Evolutionary conservation across 495 filamentous ascomycete genomes (phyloP).

Genomic region (Penicillium argentinense): DNA sequence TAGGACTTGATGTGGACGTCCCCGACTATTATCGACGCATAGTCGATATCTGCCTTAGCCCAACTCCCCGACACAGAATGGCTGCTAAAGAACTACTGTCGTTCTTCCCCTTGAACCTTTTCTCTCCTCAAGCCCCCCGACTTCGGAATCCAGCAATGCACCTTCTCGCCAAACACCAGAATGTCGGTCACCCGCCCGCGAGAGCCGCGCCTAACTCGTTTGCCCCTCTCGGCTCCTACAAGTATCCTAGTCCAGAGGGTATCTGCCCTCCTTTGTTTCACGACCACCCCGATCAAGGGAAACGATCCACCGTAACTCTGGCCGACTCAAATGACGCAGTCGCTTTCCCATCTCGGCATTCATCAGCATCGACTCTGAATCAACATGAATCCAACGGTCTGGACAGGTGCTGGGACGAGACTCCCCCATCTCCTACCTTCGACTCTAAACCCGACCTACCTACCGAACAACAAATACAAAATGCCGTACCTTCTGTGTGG

Average conservation of each 20-base stretch:
- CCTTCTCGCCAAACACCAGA: constrained; percentile 10
- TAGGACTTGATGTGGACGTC: constrained; percentile 45
- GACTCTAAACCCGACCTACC: background rate
- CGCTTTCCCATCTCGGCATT: constrained; percentile 22
- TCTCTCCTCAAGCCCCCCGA: constrained; percentile 2
- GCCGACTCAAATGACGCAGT: constrained; percentile 19
- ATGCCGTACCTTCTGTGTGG: constrained; percentile 8
- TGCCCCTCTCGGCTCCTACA: constrained; percentile 2
- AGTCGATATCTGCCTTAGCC: constrained; percentile 58
- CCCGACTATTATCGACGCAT: constrained; percentile 60
- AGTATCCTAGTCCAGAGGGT: constrained; percentile 3
- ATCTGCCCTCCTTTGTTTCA: constrained; percentile 11
- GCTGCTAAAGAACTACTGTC: constrained; percentile 57
- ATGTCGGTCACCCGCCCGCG: constrained; percentile 1
- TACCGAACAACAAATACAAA: background rate
- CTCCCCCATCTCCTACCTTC: background rate
- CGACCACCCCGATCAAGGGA: constrained; percentile 13
- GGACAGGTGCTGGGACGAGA: constrained; percentile 1
- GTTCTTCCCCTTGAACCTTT: constrained; percentile 44
- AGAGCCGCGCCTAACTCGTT: background rate
- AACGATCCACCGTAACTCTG: constrained; percentile 27
- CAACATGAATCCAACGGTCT: constrained; percentile 17
- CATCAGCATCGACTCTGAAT: constrained; percentile 28
- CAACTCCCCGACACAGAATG: constrained; percentile 52
- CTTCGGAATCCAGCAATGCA: background rate